phyloP scores from a whole-genome alignment of 2,329 filamentous ascomycete genomes.

The Plenodomus tracheiphilus region DNA sequence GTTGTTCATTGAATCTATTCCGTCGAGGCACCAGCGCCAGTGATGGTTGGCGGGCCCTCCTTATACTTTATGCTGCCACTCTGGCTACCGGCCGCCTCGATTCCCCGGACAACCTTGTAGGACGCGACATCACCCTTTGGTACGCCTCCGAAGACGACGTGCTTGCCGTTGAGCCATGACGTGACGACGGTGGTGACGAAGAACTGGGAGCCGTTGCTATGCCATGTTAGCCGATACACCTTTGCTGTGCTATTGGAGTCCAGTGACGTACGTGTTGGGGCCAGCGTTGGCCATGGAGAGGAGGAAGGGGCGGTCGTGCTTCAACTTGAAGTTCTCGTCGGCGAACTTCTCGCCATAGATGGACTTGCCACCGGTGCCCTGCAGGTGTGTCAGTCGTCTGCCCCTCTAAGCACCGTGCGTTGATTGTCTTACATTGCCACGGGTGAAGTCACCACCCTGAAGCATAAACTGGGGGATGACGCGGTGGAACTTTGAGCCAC shows the following conservation, averaged over 20 bases:
- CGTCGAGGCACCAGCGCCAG: constrained; percentile 49
- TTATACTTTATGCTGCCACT: constrained; percentile 57
- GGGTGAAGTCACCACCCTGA: constrained; percentile 94
- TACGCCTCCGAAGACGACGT: constrained; percentile 85
- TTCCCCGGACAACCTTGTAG: constrained; percentile 59
- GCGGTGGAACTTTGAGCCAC: constrained; percentile 84
- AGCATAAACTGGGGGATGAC: constrained; percentile 95
- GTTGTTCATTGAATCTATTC: background rate
- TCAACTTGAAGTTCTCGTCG: constrained; percentile 85
- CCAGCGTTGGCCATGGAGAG: constrained; percentile 96
- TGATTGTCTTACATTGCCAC: constrained; percentile 69
- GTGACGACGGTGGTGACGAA: constrained; percentile 72
- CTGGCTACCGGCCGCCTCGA: constrained; percentile 62
- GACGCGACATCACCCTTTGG: constrained; percentile 55
- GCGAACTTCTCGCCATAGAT: constrained; percentile 95
- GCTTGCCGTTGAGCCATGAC: constrained; percentile 73
- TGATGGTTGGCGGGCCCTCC: constrained; percentile 58
- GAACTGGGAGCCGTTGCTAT: constrained; percentile 72
- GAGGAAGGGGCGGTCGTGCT: constrained; percentile 75
- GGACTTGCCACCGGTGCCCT: constrained; percentile 90
- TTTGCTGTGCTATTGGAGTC: background rate
- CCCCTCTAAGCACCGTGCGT: constrained; percentile 2
- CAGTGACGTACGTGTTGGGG: constrained; percentile 74
- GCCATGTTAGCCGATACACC: constrained; percentile 17
- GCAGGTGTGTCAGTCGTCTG: constrained; percentile 20